These are phyloP conservation scores for Perkinsus chesapeaki DNA, from an alignment of 169 alveolate genomes.

Conservation along the genomic window DNA sequence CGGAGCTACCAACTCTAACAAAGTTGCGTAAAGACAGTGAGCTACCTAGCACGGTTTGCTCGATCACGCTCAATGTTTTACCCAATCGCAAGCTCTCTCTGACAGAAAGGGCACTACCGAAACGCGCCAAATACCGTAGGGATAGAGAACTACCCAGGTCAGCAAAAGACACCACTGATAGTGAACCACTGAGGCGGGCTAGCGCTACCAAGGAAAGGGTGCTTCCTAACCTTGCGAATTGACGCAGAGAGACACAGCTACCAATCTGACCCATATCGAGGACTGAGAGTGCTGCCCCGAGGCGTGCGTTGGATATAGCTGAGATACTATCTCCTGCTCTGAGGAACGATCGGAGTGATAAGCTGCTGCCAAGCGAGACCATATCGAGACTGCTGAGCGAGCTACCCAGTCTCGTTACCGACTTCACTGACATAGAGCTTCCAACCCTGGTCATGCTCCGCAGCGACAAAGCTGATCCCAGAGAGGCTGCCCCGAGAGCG, in stretches of 20 bases:
- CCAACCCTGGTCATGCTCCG: neutral
- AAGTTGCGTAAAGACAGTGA: neutral
- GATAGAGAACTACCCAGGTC: neutral
- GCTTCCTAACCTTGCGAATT: neutral
- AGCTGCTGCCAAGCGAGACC: constrained; percentile 1
- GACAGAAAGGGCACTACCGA: neutral
- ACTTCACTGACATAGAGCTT: neutral
- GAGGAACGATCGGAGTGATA: neutral
- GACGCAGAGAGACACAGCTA: neutral
- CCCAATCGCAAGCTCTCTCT: neutral
- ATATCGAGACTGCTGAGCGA: neutral
- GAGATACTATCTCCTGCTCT: neutral
- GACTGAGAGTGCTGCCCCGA: neutral
- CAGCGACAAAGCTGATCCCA: neutral
- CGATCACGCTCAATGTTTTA: neutral
- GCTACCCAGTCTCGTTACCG: neutral
- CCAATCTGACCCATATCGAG: neutral
- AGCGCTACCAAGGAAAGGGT: neutral
- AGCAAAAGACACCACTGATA: neutral
- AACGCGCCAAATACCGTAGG: neutral
- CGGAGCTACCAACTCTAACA: neutral
- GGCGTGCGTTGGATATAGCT: neutral
- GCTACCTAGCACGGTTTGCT: neutral
- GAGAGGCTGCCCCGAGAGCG: neutral
- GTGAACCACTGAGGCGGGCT: neutral